Conservation (phyloP, 768 basidiomycete species). For the Pleurotus djamor region DNA sequence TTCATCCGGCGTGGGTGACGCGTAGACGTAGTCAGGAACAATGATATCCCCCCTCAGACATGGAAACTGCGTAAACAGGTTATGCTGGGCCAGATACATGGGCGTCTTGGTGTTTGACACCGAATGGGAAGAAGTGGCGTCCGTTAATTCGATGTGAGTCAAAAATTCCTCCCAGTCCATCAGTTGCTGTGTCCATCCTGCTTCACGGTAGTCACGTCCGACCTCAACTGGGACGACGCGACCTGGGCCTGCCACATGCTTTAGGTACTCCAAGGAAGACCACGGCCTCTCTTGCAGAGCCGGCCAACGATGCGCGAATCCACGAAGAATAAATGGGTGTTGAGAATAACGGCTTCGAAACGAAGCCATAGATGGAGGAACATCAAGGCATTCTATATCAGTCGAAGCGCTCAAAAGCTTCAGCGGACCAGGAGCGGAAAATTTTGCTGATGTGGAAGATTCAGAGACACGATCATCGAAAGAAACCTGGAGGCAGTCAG, state of each 20-base stretch:
- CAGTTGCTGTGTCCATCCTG: constrained; percentile 76
- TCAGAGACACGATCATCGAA: constrained; percentile 1
- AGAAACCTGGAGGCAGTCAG: constrained; percentile 15
- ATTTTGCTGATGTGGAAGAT: constrained; percentile 7
- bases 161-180: constrained; percentile 81
- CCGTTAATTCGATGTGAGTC: constrained; percentile 30
- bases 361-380: constrained; percentile 54
- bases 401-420: constrained; percentile 16
- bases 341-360: constrained; percentile 45
- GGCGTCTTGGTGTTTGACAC: constrained; percentile 14
- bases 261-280: constrained; percentile 69
- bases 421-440: constrained; percentile 3
- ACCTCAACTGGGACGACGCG: constrained; percentile 59
- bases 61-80: constrained; percentile 84
- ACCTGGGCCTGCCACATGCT: constrained; percentile 69
- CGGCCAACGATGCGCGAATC: constrained; percentile 71
- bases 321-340: constrained; percentile 73
- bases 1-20: constrained; percentile 43
- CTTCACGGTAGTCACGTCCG: constrained; percentile 12
- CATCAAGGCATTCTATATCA: constrained; percentile 33
- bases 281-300: constrained; percentile 72
- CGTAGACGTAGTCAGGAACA: constrained; percentile 89
- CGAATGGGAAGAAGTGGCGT: constrained; percentile 16
- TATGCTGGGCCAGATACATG: constrained; percentile 90
- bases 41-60: constrained; percentile 68